Evolutionary conservation across 371 early-diverging fungal species (phyloP), one percentile per base, ranked within the genome.

Genomic region (Circinella umbellata): DNA sequence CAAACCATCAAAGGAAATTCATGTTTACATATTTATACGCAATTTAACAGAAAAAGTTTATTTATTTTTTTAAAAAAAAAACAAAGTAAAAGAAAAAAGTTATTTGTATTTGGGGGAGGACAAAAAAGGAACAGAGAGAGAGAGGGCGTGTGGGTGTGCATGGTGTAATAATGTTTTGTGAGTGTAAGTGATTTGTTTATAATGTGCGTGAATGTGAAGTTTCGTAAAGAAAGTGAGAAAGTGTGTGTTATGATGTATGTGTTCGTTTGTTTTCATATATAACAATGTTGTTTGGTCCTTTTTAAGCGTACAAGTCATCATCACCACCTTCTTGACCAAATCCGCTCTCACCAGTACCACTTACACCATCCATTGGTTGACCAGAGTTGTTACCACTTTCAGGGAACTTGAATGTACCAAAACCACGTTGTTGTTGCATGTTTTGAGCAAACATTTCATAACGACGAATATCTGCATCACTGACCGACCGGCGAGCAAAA

Each of bases 391-490:
- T 39, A 14, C 42, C 74, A 89, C 89, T 38, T 89, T 92, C 93
- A 63, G 98, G 97, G 94, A 98, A 98, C 88, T 94, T 96, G 90
- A 98, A 97, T 42, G 81, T 81, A 67, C 94, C 95, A 80, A 95
- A 91, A 61, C 98, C 98, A 61, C 95, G 93, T 47, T 93, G 86
- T 79, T 96, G 96, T 80, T 97, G 98, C 82, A 98, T 82, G 82
- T 94, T 98, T 76, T 96, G 96, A 38, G 99, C 95, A 93, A 99
- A 99, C 92, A 98, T 96, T 85, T 99, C 99, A 84, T 99, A 99
- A 78, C 94, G 92, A 73, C 98, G 96, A 71, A 99, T 94, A 75
- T 99, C 99, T 68, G 92, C 94, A 81, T 99, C 97, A 68, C 92
- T 92, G 15, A 99, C 99, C 20, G 96, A 96, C 69, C 98, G 95